Conservation (phyloP, 2,329 filamentous ascomycete genomes). For the Pyricularia pennisetigena region DNA sequence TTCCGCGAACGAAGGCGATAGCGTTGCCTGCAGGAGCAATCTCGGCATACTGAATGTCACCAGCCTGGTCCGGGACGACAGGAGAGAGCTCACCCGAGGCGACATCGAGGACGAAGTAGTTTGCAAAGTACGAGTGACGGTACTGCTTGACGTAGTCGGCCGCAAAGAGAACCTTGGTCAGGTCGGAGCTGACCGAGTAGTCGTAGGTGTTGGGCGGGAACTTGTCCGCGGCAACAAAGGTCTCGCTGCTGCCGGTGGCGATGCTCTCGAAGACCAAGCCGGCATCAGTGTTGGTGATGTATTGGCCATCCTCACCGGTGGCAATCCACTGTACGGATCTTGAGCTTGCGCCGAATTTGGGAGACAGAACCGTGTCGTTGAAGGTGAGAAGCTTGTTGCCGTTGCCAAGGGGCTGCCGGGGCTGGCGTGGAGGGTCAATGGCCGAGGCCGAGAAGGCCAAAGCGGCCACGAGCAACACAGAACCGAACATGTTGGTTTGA, state of each 20-base stretch:
- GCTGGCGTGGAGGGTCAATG: constrained; percentile 40
- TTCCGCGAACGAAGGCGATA: constrained; percentile 79
- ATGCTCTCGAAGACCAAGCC: constrained; percentile 72
- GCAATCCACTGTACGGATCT: constrained; percentile 47
- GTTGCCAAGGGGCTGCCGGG: constrained; percentile 43
- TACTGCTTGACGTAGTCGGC: constrained; percentile 68
- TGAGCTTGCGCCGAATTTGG: constrained; percentile 33
- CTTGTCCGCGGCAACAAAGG: constrained; percentile 80
- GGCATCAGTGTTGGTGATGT: constrained; percentile 64
- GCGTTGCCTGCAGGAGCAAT: constrained; percentile 87
- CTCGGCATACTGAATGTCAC: constrained; percentile 69
- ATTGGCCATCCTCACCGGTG: constrained; percentile 50
- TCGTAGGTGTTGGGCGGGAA: constrained; percentile 37
- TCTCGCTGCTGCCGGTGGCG: constrained; percentile 52
- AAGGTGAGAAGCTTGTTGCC: constrained; percentile 47
- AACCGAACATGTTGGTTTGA: constrained; percentile 4
- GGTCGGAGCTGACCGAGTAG: constrained; percentile 50
- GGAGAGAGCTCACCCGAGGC: constrained; percentile 66
- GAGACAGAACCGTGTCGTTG: constrained; percentile 44
- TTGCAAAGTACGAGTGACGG: constrained; percentile 78
- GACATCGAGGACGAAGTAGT: constrained; percentile 91
- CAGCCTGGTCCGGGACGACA: constrained; percentile 58
- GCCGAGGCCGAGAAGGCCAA: constrained; percentile 15
- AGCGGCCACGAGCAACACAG: constrained; percentile 9
- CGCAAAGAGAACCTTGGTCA: constrained; percentile 78